Evolutionary conservation across 2,329 filamentous ascomycete genomes (phyloP).

Genomic region (Alternaria sp.): DNA sequence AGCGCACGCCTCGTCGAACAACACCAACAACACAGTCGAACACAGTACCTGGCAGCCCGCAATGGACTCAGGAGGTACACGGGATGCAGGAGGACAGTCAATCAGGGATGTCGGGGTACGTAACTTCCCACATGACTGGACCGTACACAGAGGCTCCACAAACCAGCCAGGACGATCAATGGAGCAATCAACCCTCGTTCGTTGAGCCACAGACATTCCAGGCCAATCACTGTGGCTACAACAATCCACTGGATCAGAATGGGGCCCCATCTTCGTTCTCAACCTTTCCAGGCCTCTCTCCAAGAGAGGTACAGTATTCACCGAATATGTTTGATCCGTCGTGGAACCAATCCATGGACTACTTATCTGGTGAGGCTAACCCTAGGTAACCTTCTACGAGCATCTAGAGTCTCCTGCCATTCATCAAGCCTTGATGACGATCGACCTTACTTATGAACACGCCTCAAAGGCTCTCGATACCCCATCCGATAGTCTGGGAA

Average conservation of each 20-base stretch:
- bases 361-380: background rate
- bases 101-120: conserved; percentile 1
- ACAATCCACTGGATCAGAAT: background rate
- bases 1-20: background rate
- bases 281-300: background rate
- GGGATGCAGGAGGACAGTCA: background rate
- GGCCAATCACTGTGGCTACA: background rate
- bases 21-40: background rate
- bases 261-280: background rate
- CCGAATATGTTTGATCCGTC: background rate
- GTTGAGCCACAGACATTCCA: background rate
- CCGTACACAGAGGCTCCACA: background rate
- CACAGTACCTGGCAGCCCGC: background rate
- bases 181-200: background rate
- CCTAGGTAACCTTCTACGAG: background rate
- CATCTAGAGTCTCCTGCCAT: background rate
- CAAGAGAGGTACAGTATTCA: background rate
- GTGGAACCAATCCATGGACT: background rate
- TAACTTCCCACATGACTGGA: background rate
- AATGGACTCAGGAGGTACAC: background rate
- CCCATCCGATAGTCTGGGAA: background rate
- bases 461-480: background rate
- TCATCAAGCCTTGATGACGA: background rate
- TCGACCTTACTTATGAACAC: background rate
- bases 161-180: background rate